A percentile compares a stretch with the other conserved stretches of the same genome.
These are phyloP conservation scores for Heliosperma pusillum DNA, from an alignment of 148 eudicot genomes.

Conservation along the genomic window DNA sequence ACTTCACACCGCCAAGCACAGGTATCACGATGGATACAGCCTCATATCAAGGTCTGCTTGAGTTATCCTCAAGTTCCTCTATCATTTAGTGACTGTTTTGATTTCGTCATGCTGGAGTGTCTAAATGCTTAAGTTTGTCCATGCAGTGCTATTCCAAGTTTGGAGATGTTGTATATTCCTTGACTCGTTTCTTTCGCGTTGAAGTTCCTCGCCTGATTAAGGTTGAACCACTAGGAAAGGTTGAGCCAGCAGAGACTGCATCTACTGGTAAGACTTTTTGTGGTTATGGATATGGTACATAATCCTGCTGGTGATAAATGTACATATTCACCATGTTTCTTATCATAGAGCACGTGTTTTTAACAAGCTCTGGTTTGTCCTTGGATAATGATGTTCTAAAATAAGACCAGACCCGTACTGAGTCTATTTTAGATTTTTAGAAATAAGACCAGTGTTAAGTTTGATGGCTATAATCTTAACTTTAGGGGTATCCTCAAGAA, in stretches of 20 bases:
- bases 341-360: neutral
- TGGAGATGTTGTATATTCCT: slow-evolving; percentile 85
- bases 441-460: no score
- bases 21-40: slow-evolving; percentile 91
- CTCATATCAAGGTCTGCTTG: slow-evolving; percentile 71
- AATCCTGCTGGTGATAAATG: slow-evolving; percentile 3
- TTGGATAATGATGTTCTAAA: no score
- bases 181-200: slow-evolving; percentile 89
- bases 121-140: slow-evolving; percentile 7
- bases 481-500: no score
- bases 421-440: no score
- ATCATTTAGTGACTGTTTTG: neutral
- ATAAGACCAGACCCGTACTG: no score
- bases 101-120: slow-evolving; percentile 10
- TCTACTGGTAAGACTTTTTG: slow-evolving; percentile 37
- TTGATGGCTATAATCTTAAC: no score
- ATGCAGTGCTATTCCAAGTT: slow-evolving; percentile 85
- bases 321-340: neutral
- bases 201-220: slow-evolving; percentile 52
- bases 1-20: slow-evolving; percentile 74
- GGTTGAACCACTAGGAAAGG: slow-evolving; percentile 35
- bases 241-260: slow-evolving; percentile 23
- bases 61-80: neutral
- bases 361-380: neutral
- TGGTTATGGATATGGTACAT: neutral